Evolutionary conservation across 768 basidiomycete species (phyloP).

Genomic region (Phaffia australis): DNA sequence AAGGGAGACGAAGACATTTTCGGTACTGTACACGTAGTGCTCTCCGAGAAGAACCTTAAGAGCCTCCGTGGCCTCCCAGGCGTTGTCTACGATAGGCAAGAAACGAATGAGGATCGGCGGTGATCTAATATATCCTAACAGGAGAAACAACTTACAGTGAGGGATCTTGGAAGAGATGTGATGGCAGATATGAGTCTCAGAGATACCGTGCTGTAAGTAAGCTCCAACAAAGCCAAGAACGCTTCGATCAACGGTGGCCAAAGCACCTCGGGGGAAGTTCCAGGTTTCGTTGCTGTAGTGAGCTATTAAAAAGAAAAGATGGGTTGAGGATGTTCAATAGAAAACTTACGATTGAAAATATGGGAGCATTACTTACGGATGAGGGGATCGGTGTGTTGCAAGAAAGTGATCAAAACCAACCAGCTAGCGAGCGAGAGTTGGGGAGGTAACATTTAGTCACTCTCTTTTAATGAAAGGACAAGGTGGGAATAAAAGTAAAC

Average conservation of each 20-base stretch:
- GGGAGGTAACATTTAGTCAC: not conserved
- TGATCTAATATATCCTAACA: not conserved
- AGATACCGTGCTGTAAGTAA: slow-evolving; percentile 39
- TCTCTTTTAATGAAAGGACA: not conserved
- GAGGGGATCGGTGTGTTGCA: slow-evolving; percentile 96
- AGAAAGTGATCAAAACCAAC: slow-evolving; percentile 92
- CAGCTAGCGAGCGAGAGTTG: slow-evolving; percentile 54
- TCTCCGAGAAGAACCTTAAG: slow-evolving; percentile 63
- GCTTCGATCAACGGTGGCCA: slow-evolving; percentile 77
- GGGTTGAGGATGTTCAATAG: not conserved
- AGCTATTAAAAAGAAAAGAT: not conserved
- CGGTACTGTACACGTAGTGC: slow-evolving; percentile 37
- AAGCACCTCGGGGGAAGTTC: slow-evolving; percentile 87
- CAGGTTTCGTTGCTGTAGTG: slow-evolving; percentile 80
- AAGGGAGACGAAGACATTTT: slow-evolving; percentile 47
- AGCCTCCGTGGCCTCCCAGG: slow-evolving; percentile 80
- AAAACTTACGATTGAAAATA: not conserved
- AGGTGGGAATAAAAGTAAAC: not conserved
- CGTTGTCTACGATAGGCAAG: slow-evolving; percentile 40
- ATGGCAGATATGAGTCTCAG: slow-evolving; percentile 32
- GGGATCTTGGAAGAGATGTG: slow-evolving; percentile 92
- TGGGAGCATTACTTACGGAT: slow-evolving; percentile 42
- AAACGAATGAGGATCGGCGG: slow-evolving; percentile 13
- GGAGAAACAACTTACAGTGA: slow-evolving; percentile 55
- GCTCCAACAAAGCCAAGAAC: slow-evolving; percentile 59